Conservation (phyloP, 78 protist genomes). For the Chrysochromulina tobinii region DNA sequence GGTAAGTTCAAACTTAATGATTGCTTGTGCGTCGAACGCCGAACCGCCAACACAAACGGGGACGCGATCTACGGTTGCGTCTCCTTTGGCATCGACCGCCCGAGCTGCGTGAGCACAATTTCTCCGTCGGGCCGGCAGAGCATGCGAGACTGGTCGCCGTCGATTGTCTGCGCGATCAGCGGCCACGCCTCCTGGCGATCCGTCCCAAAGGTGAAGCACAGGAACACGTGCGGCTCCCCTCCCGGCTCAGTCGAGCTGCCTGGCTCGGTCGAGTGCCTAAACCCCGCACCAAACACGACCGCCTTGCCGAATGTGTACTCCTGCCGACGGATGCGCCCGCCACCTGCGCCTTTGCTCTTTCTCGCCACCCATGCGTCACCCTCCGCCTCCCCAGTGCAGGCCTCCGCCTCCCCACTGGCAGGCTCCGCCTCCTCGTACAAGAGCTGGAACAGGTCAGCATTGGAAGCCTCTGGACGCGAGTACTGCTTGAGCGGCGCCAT, state of each 20-base stretch:
- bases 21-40: too few relatives aligned
- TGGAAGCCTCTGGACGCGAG: too few relatives aligned
- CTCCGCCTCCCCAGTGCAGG: too few relatives aligned
- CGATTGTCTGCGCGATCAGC: background rate
- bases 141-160: background rate
- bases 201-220: background rate
- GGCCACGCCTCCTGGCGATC: background rate
- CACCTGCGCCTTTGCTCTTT: too few relatives aligned
- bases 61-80: too few relatives aligned
- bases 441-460: background rate
- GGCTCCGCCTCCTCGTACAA: background rate
- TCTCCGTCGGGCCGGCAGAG: background rate
- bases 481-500: background rate
- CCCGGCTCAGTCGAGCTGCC: background rate
- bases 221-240: background rate
- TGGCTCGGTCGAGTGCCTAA: background rate
- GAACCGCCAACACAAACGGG: too few relatives aligned
- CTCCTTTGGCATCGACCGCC: background rate
- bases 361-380: too few relatives aligned
- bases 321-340: background rate
- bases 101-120: background rate
- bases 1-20: too few relatives aligned
- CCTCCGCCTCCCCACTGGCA: too few relatives aligned
- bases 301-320: background rate
- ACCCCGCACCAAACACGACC: background rate